Percentiles rank a stretch among this genome's conserved stretches.
phyloP scores from a whole-genome alignment of 768 basidiomycete species.

The Goffeauzyma gilvescens region DNA sequence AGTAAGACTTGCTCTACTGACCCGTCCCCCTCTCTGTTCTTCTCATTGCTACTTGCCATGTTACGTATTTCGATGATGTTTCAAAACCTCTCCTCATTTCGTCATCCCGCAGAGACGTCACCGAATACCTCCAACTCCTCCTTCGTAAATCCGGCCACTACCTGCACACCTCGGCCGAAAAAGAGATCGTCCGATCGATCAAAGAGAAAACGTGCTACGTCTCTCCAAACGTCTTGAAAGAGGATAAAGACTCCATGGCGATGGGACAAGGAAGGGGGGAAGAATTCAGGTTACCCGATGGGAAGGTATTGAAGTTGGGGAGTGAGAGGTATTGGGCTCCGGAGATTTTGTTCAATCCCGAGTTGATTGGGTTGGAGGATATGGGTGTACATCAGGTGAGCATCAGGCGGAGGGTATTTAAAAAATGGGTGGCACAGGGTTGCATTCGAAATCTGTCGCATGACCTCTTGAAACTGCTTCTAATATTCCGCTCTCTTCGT shows the following conservation, averaged over 20 bases:
- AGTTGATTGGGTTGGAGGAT: conserved; percentile 86
- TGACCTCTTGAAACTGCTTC: no score
- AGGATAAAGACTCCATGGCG: conserved; percentile 59
- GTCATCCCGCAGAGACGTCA: conserved; percentile 56
- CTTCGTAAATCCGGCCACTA: conserved; percentile 87
- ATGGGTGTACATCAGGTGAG: conserved; percentile 72
- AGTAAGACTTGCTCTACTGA: no score
- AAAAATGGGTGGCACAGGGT: no score
- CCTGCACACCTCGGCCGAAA: conserved; percentile 88
- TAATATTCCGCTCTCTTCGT: no score
- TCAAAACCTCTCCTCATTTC: neutral
- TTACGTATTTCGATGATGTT: neutral
- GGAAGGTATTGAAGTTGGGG: conserved; percentile 70
- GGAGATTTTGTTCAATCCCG: conserved; percentile 93
- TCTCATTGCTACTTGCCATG: neutral
- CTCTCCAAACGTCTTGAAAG: conserved; percentile 76
- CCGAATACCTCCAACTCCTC: conserved; percentile 82
- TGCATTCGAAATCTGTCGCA: no score
- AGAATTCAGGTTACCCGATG: conserved; percentile 85
- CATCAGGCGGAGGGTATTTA: no score
- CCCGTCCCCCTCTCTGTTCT: neutral
- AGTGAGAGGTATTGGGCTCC: conserved; percentile 90
- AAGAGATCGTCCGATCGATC: conserved; percentile 87
- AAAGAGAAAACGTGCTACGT: conserved; percentile 98
- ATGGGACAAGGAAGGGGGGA: conserved; percentile 64